Conservation (phyloP, 495 filamentous ascomycete species). For the Niebla homalea region DNA sequence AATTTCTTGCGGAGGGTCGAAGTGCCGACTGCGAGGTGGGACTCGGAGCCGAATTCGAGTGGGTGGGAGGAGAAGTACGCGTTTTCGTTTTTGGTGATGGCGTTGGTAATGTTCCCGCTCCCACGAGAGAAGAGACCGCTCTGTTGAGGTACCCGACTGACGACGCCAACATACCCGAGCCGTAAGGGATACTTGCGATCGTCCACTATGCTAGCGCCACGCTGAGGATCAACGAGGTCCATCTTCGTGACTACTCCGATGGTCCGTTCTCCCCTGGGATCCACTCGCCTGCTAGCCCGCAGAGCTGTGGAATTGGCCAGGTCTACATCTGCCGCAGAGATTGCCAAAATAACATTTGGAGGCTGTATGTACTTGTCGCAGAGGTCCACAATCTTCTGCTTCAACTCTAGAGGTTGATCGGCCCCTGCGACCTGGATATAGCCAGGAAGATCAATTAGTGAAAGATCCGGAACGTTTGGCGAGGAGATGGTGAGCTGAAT, state of each 20-base stretch:
- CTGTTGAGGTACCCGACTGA: conserved; percentile 65
- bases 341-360: conserved; percentile 92
- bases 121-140: conserved; percentile 71
- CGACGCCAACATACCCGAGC: conserved; percentile 93
- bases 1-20: conserved; percentile 82
- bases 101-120: conserved; percentile 62
- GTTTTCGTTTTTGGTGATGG: conserved; percentile 79
- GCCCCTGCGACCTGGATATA: conserved; percentile 91
- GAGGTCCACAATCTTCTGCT: conserved; percentile 88
- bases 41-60: conserved; percentile 59
- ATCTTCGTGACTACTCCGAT: conserved; percentile 99
- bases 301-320: conserved; percentile 91
- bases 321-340: conserved; percentile 95
- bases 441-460: conserved; percentile 88
- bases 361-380: conserved; percentile 97
- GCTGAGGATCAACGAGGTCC: conserved; percentile 81
- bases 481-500: conserved; percentile 94
- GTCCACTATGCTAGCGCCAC: conserved; percentile 61
- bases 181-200: conserved; percentile 91
- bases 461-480: conserved; percentile 88
- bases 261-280: conserved; percentile 87
- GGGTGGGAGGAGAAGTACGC: conserved; percentile 79
- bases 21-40: conserved; percentile 64
- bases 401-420: conserved; percentile 83
- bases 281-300: conserved; percentile 77